These are phyloP conservation scores for Beauveria australis DNA, from an alignment of 2,329 filamentous ascomycete genomes.

Conservation along the genomic window DNA sequence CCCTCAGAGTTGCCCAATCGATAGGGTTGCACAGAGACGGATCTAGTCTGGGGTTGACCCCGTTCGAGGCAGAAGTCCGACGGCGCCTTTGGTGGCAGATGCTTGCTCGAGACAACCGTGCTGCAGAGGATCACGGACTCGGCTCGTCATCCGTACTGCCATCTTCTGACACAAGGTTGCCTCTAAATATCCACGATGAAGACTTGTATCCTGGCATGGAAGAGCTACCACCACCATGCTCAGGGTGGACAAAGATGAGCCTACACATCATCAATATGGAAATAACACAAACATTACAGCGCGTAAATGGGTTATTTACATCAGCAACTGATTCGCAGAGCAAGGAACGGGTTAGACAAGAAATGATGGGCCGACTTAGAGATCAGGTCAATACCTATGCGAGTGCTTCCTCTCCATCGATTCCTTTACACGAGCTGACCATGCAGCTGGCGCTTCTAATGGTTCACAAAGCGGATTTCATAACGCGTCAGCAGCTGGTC, in stretches of 20 bases:
- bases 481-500: not conserved
- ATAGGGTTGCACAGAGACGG: too few species aligned
- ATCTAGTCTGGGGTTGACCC: too few species aligned
- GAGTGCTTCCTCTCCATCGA: too few species aligned
- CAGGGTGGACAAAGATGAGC: not conserved
- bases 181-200: not conserved
- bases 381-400: too few species aligned
- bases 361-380: too few species aligned
- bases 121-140: not conserved
- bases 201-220: not conserved
- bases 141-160: not conserved
- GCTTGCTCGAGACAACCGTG: not conserved
- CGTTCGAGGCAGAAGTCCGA: not conserved
- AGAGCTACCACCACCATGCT: not conserved
- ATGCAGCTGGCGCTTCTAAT: not conserved
- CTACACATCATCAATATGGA: too few species aligned
- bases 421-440: too few species aligned
- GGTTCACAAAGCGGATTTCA: not conserved
- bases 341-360: too few species aligned
- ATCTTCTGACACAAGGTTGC: not conserved
- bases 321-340: too few species aligned
- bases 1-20: too few species aligned
- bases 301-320: too few species aligned
- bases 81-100: not conserved
- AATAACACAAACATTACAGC: too few species aligned